Base-by-base conservation (phyloP, 352 stramenopile species). In the Phytophthora palmivora region DNA sequence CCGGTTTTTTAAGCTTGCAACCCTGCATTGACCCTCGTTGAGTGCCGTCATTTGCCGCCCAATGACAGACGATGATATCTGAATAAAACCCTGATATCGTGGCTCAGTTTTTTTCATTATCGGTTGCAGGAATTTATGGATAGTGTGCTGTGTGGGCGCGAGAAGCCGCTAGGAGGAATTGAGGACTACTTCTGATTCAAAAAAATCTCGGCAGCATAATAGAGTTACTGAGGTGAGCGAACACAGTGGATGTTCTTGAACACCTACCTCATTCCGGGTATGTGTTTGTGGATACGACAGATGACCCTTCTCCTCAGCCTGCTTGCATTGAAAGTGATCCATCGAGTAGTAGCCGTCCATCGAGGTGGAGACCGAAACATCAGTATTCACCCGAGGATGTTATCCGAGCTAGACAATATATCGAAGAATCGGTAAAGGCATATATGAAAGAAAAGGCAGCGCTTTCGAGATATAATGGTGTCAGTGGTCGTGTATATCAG, bases 1-100 rank as follows among this genome's bases (percentile, higher is more conserved):
- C 57, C 2, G 64, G 70, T 45, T 67, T 75, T 59, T 65, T 44
- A 52, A 10, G 64, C 41, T 0, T 71, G 65, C 38, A 22, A 72
- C 32, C 53, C 60, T 1, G 19, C 6, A 3, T 15, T 45, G 15
- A 43, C 38, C 2, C 18, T 58, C 0, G 26, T 48, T 6, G n/a
- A 58, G 5, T 33, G 34, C 14, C 30, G n/a, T 22, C 33, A 38
- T 18, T 33, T 58, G 11, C 7, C 46, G 8, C 19, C 28, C 6
- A 55, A 43, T 2, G 26, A 50, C 1, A 21, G 38, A 12, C 14
- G 42, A 10, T 28, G 22, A 18, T 52, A 57, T 6, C 26, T 74
- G 0, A 58, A 50, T 7, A 41, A 26, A 60, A 70, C 33, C 64
- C 56, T 16, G 59, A 72, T 44, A 49, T 74, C 22, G 52, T 45